phyloP scores from a whole-genome alignment of 352 stramenopile species.

The Pythium aristosporum region DNA sequence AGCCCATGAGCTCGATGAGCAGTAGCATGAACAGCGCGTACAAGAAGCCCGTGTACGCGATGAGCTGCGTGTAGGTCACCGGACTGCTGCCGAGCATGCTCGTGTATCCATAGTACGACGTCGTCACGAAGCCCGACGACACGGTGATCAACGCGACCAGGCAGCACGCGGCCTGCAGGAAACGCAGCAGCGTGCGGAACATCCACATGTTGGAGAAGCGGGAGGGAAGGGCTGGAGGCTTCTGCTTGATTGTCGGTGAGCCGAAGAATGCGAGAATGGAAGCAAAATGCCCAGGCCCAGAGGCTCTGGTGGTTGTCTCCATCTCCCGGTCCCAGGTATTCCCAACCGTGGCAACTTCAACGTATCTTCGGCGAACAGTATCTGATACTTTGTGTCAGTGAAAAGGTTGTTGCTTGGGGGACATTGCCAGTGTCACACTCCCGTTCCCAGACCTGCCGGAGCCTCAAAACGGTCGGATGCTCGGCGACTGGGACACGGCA shows the following conservation, averaged over 20 bases:
- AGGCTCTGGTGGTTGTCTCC: not conserved
- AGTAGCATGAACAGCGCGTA: constrained; percentile 58
- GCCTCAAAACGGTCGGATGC: not conserved
- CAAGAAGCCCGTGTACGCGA: constrained; percentile 69
- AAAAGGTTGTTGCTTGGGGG: not conserved
- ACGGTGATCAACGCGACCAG: constrained; percentile 61
- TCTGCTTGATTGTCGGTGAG: not conserved
- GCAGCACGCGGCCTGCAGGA: constrained; percentile 58
- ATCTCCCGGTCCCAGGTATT: not conserved
- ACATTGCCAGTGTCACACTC: not conserved
- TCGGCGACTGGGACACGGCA: too few relatives aligned
- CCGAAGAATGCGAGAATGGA: constrained; percentile 9
- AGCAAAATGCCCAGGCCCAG: not conserved
- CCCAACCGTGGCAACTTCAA: constrained; percentile 21
- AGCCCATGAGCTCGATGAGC: constrained; percentile 38
- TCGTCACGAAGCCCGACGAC: constrained; percentile 53
- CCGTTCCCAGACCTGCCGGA: not conserved
- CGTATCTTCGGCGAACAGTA: not conserved
- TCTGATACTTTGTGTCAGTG: not conserved
- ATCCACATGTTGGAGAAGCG: constrained; percentile 22
- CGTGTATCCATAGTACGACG: constrained; percentile 67
- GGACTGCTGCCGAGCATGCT: constrained; percentile 67
- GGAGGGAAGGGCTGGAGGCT: not conserved
- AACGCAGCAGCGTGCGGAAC: constrained; percentile 50
- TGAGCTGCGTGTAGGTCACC: constrained; percentile 52